Evolutionary conservation across 2,329 filamentous ascomycete genomes (phyloP).

Genomic region (Lachnellula hyalina): DNA sequence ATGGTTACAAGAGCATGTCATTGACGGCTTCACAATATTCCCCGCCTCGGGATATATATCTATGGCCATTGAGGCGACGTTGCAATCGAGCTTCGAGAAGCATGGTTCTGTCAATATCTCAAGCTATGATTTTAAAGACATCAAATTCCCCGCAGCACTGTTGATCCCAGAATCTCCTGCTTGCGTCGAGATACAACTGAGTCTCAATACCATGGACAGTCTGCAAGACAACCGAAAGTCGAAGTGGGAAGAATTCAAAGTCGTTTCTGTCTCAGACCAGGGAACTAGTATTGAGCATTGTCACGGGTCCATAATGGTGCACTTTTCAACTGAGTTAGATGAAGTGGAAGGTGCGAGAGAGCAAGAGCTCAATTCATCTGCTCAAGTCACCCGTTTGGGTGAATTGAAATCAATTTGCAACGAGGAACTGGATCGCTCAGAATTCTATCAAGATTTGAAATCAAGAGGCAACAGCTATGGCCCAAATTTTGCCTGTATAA

Average conservation of each 20-base stretch:
- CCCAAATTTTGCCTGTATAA: conserved; percentile 4
- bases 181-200: conserved; percentile 39
- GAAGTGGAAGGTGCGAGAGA: conserved; percentile 1
- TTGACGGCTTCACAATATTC: conserved; percentile 36
- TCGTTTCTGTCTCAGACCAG: not conserved
- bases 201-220: no score
- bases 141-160: conserved; percentile 46
- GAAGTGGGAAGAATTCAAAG: conserved; percentile 10
- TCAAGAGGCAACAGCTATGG: conserved; percentile 9
- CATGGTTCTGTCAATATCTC: conserved; percentile 4
- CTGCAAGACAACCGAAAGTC: no score
- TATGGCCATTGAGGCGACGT: conserved; percentile 30
- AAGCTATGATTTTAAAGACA: conserved; percentile 41
- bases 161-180: conserved; percentile 41
- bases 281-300: conserved; percentile 32
- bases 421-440: not conserved
- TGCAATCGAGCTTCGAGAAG: conserved; percentile 16
- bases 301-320: conserved; percentile 28
- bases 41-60: conserved; percentile 29
- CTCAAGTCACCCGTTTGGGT: not conserved
- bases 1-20: conserved; percentile 42
- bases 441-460: conserved; percentile 7
- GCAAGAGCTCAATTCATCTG: not conserved
- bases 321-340: conserved; percentile 12
- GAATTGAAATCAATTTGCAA: conserved; percentile 2